phyloP scores from a whole-genome alignment of 768 basidiomycete genomes.

The Lentinula lateritia region DNA sequence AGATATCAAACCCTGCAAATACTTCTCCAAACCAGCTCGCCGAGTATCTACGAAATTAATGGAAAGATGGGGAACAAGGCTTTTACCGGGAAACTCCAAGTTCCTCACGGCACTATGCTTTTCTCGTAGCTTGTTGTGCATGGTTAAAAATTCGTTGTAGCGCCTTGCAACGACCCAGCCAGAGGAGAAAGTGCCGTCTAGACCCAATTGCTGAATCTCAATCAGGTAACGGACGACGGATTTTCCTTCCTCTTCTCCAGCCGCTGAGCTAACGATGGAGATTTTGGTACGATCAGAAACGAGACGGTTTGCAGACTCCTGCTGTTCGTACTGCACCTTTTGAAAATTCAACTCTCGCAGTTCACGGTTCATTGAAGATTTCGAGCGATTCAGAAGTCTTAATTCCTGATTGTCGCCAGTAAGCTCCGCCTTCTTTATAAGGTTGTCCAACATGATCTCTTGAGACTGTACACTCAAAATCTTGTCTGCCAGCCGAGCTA shows the following conservation, averaged over 20 bases:
- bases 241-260: conserved; percentile 81
- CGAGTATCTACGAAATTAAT: conserved; percentile 85
- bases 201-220: conserved; percentile 84
- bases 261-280: conserved; percentile 78
- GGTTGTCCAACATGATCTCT: conserved; percentile 74
- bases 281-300: conserved; percentile 80
- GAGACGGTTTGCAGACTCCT: conserved; percentile 86
- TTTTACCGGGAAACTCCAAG: conserved; percentile 90
- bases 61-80: conserved; percentile 83
- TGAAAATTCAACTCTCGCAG: conserved; percentile 83
- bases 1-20: conserved; percentile 78
- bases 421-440: conserved; percentile 93
- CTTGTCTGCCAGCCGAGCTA: conserved; percentile 70
- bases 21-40: conserved; percentile 76
- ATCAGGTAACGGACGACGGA: conserved; percentile 89
- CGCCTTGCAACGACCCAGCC: conserved; percentile 93
- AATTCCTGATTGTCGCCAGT: conserved; percentile 88
- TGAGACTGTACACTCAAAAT: conserved; percentile 76
- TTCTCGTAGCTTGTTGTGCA: conserved; percentile 84
- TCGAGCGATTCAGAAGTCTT: conserved; percentile 74
- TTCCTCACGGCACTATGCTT: conserved; percentile 58
- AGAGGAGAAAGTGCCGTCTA: conserved; percentile 70
- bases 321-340: conserved; percentile 89
- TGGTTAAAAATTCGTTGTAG: conserved; percentile 91
- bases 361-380: conserved; percentile 76